A percentile compares a stretch with the other conserved stretches of the same genome.
These are phyloP conservation scores for Austroboletus eburneus DNA, from an alignment of 768 basidiomycete species.

Conservation along the genomic window DNA sequence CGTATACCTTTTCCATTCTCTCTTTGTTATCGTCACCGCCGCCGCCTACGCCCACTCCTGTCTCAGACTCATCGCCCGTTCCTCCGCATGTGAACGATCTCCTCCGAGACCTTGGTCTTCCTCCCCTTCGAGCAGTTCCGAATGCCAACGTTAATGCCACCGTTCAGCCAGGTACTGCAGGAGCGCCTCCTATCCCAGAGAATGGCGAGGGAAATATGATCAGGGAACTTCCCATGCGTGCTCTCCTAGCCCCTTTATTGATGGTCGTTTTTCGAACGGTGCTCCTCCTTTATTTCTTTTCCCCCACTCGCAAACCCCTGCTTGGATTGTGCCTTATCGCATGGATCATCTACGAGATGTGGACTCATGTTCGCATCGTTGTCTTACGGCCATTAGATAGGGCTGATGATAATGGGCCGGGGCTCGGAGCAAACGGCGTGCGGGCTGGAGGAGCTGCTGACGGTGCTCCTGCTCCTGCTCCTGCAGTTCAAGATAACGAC, in stretches of 20 bases:
- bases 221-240: slow-evolving; percentile 60
- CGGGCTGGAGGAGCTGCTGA: slow-evolving; percentile 15
- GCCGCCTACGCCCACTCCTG: slow-evolving; percentile 22
- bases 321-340: slow-evolving; percentile 60
- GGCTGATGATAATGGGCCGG: slow-evolving; percentile 24
- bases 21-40: slow-evolving; percentile 47
- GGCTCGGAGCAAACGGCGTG: slow-evolving; percentile 18
- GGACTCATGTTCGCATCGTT: slow-evolving; percentile 58
- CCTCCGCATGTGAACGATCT: slow-evolving; percentile 56
- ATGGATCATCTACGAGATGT: slow-evolving; percentile 75
- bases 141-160: slow-evolving; percentile 20
- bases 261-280: slow-evolving; percentile 66
- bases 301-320: slow-evolving; percentile 67
- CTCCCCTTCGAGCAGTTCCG: slow-evolving; percentile 41
- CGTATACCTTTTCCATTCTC: slow-evolving; percentile 49
- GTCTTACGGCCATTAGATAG: slow-evolving; percentile 37
- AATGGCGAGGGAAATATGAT: slow-evolving; percentile 34
- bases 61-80: slow-evolving; percentile 23
- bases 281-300: slow-evolving; percentile 72
- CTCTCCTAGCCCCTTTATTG: slow-evolving; percentile 60
- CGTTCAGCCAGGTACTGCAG: slow-evolving; percentile 15
- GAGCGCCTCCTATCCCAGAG: slow-evolving; percentile 16
- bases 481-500: slow-evolving; percentile 14
- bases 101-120: slow-evolving; percentile 62
- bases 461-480: slow-evolving; percentile 24